Percentiles rank a stretch among this genome's conserved stretches.
phyloP scores from a whole-genome alignment of 1,139 yeast genomes.

The Protomyces inundatus region DNA sequence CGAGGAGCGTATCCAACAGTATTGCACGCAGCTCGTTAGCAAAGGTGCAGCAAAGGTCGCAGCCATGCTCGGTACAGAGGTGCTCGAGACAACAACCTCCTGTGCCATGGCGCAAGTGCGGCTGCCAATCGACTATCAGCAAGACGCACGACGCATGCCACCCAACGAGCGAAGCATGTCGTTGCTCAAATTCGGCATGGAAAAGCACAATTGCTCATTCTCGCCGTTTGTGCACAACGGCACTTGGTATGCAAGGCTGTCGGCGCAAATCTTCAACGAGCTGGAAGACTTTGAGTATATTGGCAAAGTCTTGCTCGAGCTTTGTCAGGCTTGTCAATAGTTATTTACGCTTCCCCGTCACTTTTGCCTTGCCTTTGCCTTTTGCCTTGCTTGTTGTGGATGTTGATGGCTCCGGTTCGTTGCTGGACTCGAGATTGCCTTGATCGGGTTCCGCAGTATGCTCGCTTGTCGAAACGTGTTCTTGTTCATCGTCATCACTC shows the following conservation, averaged over 20 bases:
- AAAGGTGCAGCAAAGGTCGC: slow-evolving; percentile 43
- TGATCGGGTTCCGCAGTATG: not conserved
- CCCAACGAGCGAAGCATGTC: slow-evolving; percentile 38
- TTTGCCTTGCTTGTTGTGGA: not conserved
- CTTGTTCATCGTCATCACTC: not conserved
- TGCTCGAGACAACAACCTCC: slow-evolving; percentile 41
- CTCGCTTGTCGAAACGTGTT: not conserved
- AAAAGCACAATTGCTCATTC: slow-evolving; percentile 7
- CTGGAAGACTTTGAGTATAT: slow-evolving; percentile 51
- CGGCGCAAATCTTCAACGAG: slow-evolving; percentile 59
- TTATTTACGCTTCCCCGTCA: not conserved
- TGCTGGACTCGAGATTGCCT: not conserved
- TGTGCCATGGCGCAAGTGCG: slow-evolving; percentile 49
- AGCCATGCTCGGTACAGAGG: slow-evolving; percentile 38
- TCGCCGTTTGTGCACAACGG: slow-evolving; percentile 42
- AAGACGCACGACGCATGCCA: slow-evolving; percentile 29
- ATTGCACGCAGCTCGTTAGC: slow-evolving; percentile 47
- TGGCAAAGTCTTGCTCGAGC: slow-evolving; percentile 37
- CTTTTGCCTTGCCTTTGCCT: not conserved
- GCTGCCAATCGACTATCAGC: slow-evolving; percentile 40
- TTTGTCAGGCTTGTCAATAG: not conserved
- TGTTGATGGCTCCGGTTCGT: not conserved
- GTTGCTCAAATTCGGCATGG: slow-evolving; percentile 46
- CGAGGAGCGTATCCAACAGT: slow-evolving; percentile 49
- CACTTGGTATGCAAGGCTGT: slow-evolving; percentile 48